Base-by-base conservation (phyloP, 495 filamentous ascomycete species). In the Aspergillus campestris region DNA sequence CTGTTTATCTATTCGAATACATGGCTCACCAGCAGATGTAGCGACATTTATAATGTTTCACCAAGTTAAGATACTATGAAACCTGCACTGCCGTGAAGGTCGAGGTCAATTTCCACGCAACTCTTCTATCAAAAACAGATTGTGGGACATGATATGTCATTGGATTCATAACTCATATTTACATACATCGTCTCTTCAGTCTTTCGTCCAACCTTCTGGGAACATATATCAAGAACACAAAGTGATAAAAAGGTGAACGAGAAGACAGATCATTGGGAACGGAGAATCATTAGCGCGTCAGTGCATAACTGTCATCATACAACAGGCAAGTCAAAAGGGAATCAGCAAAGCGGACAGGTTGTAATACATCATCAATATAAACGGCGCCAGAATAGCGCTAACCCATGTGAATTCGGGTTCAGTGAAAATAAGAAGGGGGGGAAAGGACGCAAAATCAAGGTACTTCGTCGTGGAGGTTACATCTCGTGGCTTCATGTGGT, bases 241-340 rank as follows among this genome's bases (percentile, higher is more conserved):
- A 50, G 37, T 18, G 45, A 47, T 41, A 45, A 52, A 57, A 42
- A 42, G 18, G 34, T 41, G 29, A 47, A 18, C 24, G 29, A 47
- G 41, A 56, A 42, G 40, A 40, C 47, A 44, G 38, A 12, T 38
- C 28, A 31, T 31, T 38, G 31, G 37, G 44, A 45, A 14, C 35
- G 41, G 29, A 15, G 42, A 45, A 47, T 31, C 54, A 56, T 61
- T 45, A 51, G 10, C 38, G 18, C 51, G 40, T 53, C 35, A 34
- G 39, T 44, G 41, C 42, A 47, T 50, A 44, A 46, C 48, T 61
- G 43, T 65, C 60, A 61, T 65, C 44, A 57, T 66, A 68, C 65
- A 68, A 45, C 11, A 15, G 10, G 8, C 10, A 7, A 10, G 14
- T 30, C 7, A 29, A 24, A 11, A 42, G 15, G 36, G 10, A 43